These are phyloP conservation scores for Ophiostoma sp. DNA, from an alignment of 2,329 filamentous ascomycete genomes.

Conservation along the genomic window DNA sequence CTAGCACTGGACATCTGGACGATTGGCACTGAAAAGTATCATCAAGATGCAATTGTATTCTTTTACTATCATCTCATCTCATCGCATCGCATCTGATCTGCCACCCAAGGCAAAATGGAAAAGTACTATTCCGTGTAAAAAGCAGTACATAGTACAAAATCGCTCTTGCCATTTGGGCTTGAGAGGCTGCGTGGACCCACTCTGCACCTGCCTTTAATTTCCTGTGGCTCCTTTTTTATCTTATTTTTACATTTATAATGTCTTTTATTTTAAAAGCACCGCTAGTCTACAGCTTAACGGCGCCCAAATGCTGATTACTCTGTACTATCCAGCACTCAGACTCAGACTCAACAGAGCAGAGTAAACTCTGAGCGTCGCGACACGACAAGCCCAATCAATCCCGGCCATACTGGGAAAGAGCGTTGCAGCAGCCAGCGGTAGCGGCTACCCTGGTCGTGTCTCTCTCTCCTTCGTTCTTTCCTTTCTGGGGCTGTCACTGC, in stretches of 20 bases:
- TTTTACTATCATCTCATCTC: no score
- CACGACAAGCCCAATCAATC: conserved; percentile 22
- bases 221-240: conserved; percentile 18
- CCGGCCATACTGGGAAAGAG: conserved; percentile 11
- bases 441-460: background rate
- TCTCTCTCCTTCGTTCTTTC: background rate
- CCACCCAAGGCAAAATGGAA: no score
- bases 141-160: no score
- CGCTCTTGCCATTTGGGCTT: conserved; percentile 15
- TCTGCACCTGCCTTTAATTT: conserved; percentile 21
- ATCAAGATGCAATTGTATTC: background rate
- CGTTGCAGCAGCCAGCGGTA: background rate
- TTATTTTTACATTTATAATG: conserved; percentile 16
- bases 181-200: conserved; percentile 14
- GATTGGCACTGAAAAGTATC: background rate
- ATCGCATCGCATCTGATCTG: conserved; percentile 8
- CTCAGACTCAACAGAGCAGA: background rate
- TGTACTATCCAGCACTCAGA: no score
- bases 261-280: conserved; percentile 15
- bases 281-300: background rate
- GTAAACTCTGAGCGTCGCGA: conserved; percentile 19
- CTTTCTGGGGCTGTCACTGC: background rate
- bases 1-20: background rate
- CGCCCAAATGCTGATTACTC: no score
- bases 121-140: no score